Percentiles rank a stretch among this genome's conserved stretches.
These are phyloP conservation scores for Boletus rubescentipes DNA, from an alignment of 768 basidiomycete species.

Conservation along the genomic window DNA sequence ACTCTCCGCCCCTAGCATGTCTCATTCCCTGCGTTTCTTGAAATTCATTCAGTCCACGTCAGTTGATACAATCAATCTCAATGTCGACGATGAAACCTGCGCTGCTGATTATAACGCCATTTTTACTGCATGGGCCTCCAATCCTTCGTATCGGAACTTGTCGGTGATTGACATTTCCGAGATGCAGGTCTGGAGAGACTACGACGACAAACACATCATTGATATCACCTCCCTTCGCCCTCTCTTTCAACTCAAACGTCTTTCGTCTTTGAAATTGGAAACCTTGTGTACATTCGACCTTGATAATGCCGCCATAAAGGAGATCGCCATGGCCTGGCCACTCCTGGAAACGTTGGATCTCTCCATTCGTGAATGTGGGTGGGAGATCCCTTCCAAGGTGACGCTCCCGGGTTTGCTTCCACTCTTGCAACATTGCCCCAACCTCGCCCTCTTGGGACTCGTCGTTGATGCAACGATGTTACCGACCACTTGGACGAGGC, in stretches of 20 bases:
- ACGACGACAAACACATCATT: constrained; percentile 31
- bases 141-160: constrained; percentile 24
- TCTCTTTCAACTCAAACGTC: constrained; percentile 23
- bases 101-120: constrained; percentile 25
- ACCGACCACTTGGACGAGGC: constrained; percentile 1
- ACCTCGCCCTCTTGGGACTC: constrained; percentile 26
- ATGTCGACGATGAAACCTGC: constrained; percentile 30
- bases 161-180: constrained; percentile 30
- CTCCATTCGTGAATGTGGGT: constrained; percentile 29
- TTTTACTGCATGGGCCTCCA: constrained; percentile 23
- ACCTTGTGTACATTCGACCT: constrained; percentile 29
- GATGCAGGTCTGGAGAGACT: constrained; percentile 31
- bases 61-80: constrained; percentile 34
- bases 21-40: constrained; percentile 22
- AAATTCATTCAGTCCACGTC: constrained; percentile 27
- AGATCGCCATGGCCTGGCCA: constrained; percentile 30
- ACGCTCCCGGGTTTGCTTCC: constrained; percentile 25
- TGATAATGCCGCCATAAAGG: constrained; percentile 23
- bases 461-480: constrained; percentile 29
- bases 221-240: constrained; percentile 25
- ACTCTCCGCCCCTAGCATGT: constrained; percentile 25
- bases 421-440: constrained; percentile 22
- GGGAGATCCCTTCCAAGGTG: constrained; percentile 30
- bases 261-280: constrained; percentile 27
- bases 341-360: constrained; percentile 28